phyloP scores from a whole-genome alignment of 2,329 filamentous ascomycete species.

The Pestalotiopsis sp. region DNA sequence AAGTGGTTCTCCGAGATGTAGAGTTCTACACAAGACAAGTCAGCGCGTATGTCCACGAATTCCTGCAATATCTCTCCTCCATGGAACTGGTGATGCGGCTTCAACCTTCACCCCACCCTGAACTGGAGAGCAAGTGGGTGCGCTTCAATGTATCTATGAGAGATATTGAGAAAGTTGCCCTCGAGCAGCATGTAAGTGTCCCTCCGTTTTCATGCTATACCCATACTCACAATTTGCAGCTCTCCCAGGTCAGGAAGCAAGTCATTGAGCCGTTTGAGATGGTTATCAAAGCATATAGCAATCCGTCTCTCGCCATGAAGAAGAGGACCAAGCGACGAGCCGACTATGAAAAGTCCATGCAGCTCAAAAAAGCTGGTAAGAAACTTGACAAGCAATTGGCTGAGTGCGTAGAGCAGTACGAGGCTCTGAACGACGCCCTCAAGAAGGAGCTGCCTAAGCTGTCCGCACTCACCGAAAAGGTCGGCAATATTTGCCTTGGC shows the following conservation, averaged over 20 bases:
- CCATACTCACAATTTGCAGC: constrained; percentile 39
- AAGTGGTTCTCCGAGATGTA: constrained; percentile 92
- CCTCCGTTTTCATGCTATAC: constrained; percentile 11
- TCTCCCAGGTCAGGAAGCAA: constrained; percentile 72
- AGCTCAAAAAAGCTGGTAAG: constrained; percentile 78
- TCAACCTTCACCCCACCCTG: constrained; percentile 73
- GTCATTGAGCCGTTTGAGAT: constrained; percentile 84
- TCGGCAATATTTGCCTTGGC: constrained; percentile 81
- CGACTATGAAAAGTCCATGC: constrained; percentile 82
- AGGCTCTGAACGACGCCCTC: constrained; percentile 87
- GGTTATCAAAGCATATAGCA: constrained; percentile 78
- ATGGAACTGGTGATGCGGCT: constrained; percentile 81
- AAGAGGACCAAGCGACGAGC: constrained; percentile 92
- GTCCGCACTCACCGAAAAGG: constrained; percentile 77
- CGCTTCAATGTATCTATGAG: constrained; percentile 86
- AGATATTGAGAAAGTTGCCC: constrained; percentile 80
- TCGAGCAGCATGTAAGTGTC: constrained; percentile 78
- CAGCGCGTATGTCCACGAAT: constrained; percentile 77
- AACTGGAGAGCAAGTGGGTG: constrained; percentile 93
- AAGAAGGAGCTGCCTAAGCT: constrained; percentile 90
- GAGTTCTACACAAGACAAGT: constrained; percentile 88
- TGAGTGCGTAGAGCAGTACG: constrained; percentile 86
- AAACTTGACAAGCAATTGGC: constrained; percentile 84
- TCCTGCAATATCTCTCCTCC: constrained; percentile 77
- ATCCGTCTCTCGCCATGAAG: constrained; percentile 86